Base-by-base conservation (phyloP, 179 eudicot species). In the Spinacia oleracea region DNA sequence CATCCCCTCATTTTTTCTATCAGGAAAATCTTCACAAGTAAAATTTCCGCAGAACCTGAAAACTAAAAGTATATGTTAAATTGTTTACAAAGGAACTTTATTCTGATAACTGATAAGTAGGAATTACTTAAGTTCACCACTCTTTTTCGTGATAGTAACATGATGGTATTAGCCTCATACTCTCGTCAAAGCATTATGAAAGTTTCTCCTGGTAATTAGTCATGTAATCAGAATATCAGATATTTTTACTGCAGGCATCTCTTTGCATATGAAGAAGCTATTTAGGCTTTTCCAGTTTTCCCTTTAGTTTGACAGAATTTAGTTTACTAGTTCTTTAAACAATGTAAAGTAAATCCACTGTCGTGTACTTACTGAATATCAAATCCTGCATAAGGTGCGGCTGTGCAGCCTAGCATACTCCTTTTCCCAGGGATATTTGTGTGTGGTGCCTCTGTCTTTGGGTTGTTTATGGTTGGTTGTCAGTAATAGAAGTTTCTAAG, bases 41-140 rank as follows among this genome's bases (percentile, higher is more conserved):
- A 5, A 65, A 23, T 3, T 40, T 68, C 31, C 42, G 72, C 72
- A 68, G 72, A 42, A 68, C 72, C 25, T 21, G 72, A 23, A n/a
- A 14, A 1, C 12, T 9, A 9, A 31, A 68, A 38, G 1, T 68
- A 11, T 40, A 11, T 40, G 40, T 1, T 35, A 40, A 29, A 11
- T 67, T 18, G 5, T 40, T 38, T 21, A 6, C 14, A 31, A 31
- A 63, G 6, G 27, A 62, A 15, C 67, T 27, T 27, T 62, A 40
- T 6, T 10, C 48, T 67, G 15, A 20, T 23, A 27, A 15, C 48
- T 67, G 15, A 20, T 23, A 27, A 15, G 9, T 62, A 35, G 0
- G 16, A 66, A 38, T 35, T 38, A n/a, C 16, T 67, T 67, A 38
- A 25, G n/a, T 67, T 45, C 18, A 42, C 14, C n/a, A 45, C 1